Evolutionary conservation across 2,329 filamentous ascomycete genomes (phyloP).

Genomic region (Ophioceras dolichostomum): DNA sequence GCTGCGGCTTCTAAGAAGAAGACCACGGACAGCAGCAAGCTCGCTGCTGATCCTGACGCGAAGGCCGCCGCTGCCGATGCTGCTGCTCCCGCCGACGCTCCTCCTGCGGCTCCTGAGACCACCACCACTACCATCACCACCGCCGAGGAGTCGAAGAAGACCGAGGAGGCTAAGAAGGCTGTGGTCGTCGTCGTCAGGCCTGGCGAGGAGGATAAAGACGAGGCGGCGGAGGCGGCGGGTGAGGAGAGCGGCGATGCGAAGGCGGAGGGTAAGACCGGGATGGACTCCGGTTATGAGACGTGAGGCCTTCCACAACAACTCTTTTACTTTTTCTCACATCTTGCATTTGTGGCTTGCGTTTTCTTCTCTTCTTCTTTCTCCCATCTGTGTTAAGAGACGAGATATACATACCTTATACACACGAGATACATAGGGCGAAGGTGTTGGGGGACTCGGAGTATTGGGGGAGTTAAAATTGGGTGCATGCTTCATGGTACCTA

Average conservation of each 20-base stretch:
- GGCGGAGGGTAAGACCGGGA: neutral
- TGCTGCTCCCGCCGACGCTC: neutral
- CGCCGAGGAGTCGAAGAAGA: neutral
- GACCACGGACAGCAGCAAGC: neutral
- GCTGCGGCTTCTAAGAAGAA: conserved; percentile 3
- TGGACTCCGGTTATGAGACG: conserved; percentile 3
- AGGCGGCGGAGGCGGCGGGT: neutral
- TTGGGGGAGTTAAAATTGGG: no score
- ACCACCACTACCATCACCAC: neutral
- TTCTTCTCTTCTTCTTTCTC: no score
- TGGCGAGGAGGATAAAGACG: no score
- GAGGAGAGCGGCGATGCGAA: neutral
- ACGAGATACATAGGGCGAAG: no score
- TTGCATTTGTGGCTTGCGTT: no score
- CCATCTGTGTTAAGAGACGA: no score
- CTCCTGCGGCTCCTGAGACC: no score
- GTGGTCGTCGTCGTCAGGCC: no score
- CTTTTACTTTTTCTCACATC: neutral
- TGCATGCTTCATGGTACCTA: no score
- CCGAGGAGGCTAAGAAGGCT: no score
- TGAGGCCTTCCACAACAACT: neutral
- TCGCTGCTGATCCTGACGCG: neutral
- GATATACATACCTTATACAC: no score
- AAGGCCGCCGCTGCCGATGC: neutral
- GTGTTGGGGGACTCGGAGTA: no score